Percentiles rank a stretch among this genome's conserved stretches.
These are phyloP conservation scores for Trichophyton verrucosum DNA, from an alignment of 2,329 filamentous ascomycete species.

Conservation along the genomic window DNA sequence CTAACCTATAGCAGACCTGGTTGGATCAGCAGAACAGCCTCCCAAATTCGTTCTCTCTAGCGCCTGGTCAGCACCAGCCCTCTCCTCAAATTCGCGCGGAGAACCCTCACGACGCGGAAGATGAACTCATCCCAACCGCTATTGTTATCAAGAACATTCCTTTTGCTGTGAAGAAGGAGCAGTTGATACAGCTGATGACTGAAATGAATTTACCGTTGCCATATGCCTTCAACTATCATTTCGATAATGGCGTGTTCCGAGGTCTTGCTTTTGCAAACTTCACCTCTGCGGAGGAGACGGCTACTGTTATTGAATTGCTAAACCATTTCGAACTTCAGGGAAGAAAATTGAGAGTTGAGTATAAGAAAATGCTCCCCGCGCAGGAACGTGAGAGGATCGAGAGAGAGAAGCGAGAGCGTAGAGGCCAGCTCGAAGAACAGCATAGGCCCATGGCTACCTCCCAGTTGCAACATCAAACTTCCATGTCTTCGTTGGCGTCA, in stretches of 20 bases:
- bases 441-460: constrained; percentile 58
- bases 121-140: constrained; percentile 92
- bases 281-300: constrained; percentile 86
- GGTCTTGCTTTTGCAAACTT: constrained; percentile 97
- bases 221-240: constrained; percentile 99
- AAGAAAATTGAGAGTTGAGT: constrained; percentile 87
- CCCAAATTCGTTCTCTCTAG: constrained; percentile 36
- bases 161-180: constrained; percentile 95
- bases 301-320: constrained; percentile 80
- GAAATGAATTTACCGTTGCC: constrained; percentile 86
- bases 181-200: constrained; percentile 83
- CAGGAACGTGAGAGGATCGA: constrained; percentile 93
- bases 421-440: constrained; percentile 93
- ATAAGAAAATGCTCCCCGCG: constrained; percentile 98
- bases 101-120: constrained; percentile 37
- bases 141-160: constrained; percentile 99
- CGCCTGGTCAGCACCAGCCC: constrained; percentile 29
- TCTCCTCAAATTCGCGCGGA: constrained; percentile 32
- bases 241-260: constrained; percentile 93
- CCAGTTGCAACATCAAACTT: constrained; percentile 71
- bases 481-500: constrained; percentile 65
- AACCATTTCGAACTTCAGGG: constrained; percentile 95
- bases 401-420: constrained; percentile 87
- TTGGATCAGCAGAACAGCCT: constrained; percentile 45
- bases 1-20: constrained; percentile 41